phyloP scores from a whole-genome alignment of 202 grass and related monocot species.

The Setaria italica region DNA sequence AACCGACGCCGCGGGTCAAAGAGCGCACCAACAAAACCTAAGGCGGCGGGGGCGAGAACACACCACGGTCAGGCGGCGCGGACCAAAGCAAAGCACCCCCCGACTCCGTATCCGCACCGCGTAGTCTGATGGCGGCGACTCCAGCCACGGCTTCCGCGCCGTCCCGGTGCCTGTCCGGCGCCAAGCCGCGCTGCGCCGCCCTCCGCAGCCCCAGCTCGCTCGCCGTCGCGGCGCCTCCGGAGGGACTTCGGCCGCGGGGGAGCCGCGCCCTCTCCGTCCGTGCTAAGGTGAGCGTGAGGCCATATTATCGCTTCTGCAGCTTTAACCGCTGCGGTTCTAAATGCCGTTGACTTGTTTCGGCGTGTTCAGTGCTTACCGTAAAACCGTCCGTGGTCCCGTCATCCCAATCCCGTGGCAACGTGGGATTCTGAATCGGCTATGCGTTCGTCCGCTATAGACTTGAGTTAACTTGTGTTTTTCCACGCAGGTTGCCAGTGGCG shows the following conservation, averaged over 20 bases:
- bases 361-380: not conserved
- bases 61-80: not conserved
- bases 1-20: not conserved
- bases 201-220: not conserved
- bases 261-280: not conserved
- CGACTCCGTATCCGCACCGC: not conserved
- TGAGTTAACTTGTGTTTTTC: not conserved
- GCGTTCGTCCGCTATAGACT: not conserved
- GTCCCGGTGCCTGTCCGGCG: not conserved
- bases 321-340: not conserved
- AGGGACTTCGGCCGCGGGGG: not conserved
- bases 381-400: not conserved
- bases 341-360: not conserved
- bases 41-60: not conserved
- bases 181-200: not conserved
- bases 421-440: not conserved
- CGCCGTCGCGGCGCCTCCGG: not conserved
- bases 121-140: conserved; percentile 16
- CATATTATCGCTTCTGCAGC: not conserved
- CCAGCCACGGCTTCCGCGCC: conserved; percentile 36
- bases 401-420: not conserved
- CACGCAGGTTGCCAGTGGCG: conserved; percentile 28
- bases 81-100: not conserved
- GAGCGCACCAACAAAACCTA: conserved; percentile 16
- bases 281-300: conserved; percentile 25